Base-by-base conservation (phyloP, 495 filamentous ascomycete genomes). In the Daldinia loculata region DNA sequence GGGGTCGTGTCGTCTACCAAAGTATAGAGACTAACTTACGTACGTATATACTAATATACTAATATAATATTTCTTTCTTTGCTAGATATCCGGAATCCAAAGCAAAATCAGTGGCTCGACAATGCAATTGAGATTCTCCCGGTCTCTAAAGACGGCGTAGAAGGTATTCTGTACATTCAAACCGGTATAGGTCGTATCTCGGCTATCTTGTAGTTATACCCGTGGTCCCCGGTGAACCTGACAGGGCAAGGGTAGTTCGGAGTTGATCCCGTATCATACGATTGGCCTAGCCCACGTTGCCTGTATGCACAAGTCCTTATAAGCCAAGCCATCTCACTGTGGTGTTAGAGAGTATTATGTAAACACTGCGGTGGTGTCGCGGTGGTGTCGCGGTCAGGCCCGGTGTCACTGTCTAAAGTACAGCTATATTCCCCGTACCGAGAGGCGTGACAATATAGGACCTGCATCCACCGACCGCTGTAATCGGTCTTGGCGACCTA, bases 181-280 rank as follows among this genome's bases (percentile, higher is more conserved):
- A 48, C 43, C 43, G 43, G 43, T 48, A 19, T 22, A 48, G 43
- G 43, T 48, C 19, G 43, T 48, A 48, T 48, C 43, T 48, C 19
- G 43, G 43, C 19, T 48, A 48, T 48, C 43, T 48, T 48, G 17
- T 22, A 48, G 17, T 24, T 22, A 48, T 48, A 48, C 17, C 43
- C 19, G 43, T 24, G 9, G 19, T 22, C 43, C 19, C 43, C 43
- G 43, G 19, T 22, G 43, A 48, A 48, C 4, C 19, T 48, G 8
- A 48, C 43, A 48, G 43, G 19, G 22, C 19, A 1, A 48, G 8
- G 19, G 9, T 11, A 48, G 19, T 2, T 48, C 43, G 43, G 43
- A 24, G 8, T 11, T 2, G 11, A 24, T 12, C 1, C 43, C 43
- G 3, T 0, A 22, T 24, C 3, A 2, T 24, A 14, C 1, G 8